Evolutionary conservation across 768 basidiomycete species (phyloP), one percentile per base, ranked within the genome.

Genomic region (Termitomyces sp.): DNA sequence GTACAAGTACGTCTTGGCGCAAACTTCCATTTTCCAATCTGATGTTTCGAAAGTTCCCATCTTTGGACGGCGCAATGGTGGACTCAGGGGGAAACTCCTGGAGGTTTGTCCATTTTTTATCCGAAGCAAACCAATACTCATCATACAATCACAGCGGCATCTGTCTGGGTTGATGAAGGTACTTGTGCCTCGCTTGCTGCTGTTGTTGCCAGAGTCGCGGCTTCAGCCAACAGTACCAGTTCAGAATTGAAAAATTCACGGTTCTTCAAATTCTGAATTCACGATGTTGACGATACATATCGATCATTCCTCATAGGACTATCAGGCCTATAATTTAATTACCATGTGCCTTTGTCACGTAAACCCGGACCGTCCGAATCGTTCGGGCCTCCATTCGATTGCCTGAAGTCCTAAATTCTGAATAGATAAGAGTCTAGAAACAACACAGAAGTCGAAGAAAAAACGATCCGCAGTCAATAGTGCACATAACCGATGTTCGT

Each of bases 141-240:
- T 40, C 50, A 27, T 46, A 12, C 39, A 22, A 55, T 34, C 14
- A n/a, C 49, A 85, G 83, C 80, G 43, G 26, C 75, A 36, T 74
- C 78, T 20, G 82, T 77, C 46, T 87, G 85, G 85, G 72, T 77
- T 39, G 79, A 86, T 62, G 73, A 82, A 68, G 85, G 85, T 16
- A 65, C 77, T 54, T 88, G 87, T 69, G 61, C 69, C 39, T 56
- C 66, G 16, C 42, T 44, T 22, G 40, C 52, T 33, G 40, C 30
- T 56, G 26, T 18, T 53, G 40, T 13, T 52, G 61, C 61, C 26
- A 61, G 58, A 46, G 32, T 53, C 60, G 43, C 58, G 53, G 45
- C 30, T 22, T 55, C 46, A 48, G 49, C 49, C 36, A 51, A 51
- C 58, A 53, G 47, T 7, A n/a, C 59, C 44, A 36, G 53, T 27